phyloP scores from a whole-genome alignment of 163 green algal species.

The Scenedesmus sp. region DNA sequence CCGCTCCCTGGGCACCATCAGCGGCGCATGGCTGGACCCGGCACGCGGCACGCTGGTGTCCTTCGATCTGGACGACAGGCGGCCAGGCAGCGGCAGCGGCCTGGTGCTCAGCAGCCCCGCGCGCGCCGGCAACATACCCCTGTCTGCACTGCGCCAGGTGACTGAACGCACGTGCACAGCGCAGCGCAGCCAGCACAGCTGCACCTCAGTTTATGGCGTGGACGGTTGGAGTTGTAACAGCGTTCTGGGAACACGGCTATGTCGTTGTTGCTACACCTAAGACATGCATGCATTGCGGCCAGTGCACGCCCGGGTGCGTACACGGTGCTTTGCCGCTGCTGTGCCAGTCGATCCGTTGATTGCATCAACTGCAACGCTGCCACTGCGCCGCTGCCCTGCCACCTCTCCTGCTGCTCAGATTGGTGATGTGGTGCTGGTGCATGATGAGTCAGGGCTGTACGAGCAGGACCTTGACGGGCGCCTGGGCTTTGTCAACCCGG shows the following conservation, averaged over 20 bases:
- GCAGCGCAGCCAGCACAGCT: background rate
- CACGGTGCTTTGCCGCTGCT: background rate
- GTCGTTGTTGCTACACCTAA: background rate
- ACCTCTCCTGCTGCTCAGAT: conserved; percentile 60
- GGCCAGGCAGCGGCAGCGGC: background rate
- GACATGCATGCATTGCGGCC: background rate
- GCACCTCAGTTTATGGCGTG: background rate
- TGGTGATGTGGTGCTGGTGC: conserved; percentile 81
- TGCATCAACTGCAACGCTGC: background rate
- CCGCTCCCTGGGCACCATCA: conserved; percentile 71
- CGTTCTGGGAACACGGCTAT: background rate
- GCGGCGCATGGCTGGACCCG: conserved; percentile 75
- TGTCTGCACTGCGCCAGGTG: conserved; percentile 63
- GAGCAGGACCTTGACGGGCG: conserved; percentile 69
- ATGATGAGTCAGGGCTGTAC: conserved; percentile 74
- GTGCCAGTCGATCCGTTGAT: background rate
- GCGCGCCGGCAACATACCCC: conserved; percentile 65
- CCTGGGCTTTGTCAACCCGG: conserved; percentile 69
- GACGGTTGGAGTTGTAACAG: background rate
- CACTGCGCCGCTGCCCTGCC: background rate
- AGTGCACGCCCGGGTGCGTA: background rate
- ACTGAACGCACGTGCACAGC: background rate
- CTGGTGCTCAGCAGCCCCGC: conserved; percentile 3
- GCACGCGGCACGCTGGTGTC: conserved; percentile 64
- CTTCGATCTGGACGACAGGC: conserved; percentile 75